phyloP scores from a whole-genome alignment of 129 eudicot species.

The Saussurea involucrata region DNA sequence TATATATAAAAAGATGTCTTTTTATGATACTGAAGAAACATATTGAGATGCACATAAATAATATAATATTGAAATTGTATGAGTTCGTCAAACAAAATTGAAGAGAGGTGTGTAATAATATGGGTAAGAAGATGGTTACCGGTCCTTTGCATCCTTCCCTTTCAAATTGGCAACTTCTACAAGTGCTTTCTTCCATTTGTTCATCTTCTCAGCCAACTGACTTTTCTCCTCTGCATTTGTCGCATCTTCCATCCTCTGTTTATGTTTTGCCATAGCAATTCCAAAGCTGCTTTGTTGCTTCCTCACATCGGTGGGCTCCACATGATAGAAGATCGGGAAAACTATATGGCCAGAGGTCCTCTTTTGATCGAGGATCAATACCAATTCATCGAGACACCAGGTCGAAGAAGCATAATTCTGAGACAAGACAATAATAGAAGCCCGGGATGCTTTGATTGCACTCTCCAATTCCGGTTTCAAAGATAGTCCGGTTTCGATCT shows the following conservation, averaged over 20 bases:
- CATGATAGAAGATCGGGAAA: slow-evolving; percentile 14
- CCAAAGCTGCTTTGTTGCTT: slow-evolving; percentile 5
- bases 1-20: too few relatives aligned
- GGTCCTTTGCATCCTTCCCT: neutral
- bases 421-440: slow-evolving; percentile 13
- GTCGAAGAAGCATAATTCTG: neutral
- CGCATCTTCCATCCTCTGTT: neutral
- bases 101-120: too few relatives aligned
- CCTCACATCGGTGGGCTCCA: slow-evolving; percentile 12
- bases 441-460: slow-evolving; percentile 4
- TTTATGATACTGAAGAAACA: too few relatives aligned
- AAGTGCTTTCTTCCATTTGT: neutral
- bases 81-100: neutral
- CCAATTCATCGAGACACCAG: slow-evolving; percentile 19
- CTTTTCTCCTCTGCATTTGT: neutral
- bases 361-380: neutral
- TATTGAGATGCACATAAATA: too few relatives aligned
- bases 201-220: neutral
- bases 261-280: neutral
- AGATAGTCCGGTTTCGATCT: slow-evolving; percentile 4
- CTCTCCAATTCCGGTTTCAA: slow-evolving; percentile 20
- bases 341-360: slow-evolving; percentile 6
- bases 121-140: neutral
- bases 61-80: too few relatives aligned
- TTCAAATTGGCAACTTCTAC: slow-evolving; percentile 2